A percentile compares a stretch with the other conserved stretches of the same genome.
These are phyloP conservation scores for Pseudotulostoma volvatum DNA, from an alignment of 495 filamentous ascomycete genomes.

Conservation along the genomic window DNA sequence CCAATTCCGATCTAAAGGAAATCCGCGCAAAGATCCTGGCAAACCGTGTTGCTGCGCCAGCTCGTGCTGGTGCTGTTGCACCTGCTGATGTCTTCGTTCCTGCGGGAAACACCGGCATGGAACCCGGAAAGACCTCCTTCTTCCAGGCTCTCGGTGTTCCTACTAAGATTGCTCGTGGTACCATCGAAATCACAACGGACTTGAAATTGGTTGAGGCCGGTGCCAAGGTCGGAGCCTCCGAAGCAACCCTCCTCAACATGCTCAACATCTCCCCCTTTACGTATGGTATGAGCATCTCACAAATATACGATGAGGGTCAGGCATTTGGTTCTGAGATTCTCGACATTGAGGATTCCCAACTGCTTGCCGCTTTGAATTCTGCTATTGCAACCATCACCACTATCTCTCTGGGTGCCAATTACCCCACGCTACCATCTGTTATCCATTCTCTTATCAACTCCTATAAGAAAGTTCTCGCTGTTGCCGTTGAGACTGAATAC, in stretches of 20 bases:
- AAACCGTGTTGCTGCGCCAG: slow-evolving; percentile 95
- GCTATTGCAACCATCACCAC: slow-evolving; percentile 77
- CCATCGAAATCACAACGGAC: slow-evolving; percentile 98
- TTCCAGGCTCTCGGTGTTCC: slow-evolving; percentile 99
- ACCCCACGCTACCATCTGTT: slow-evolving; percentile 91
- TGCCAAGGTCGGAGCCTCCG: slow-evolving; percentile 90
- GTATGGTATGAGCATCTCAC: slow-evolving; percentile 89
- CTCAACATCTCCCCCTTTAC: slow-evolving; percentile 99
- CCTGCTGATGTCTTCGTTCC: slow-evolving; percentile 82
- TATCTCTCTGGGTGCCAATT: slow-evolving; percentile 80
- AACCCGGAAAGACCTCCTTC: slow-evolving; percentile 99
- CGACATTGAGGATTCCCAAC: slow-evolving; percentile 84
- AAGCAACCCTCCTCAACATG: slow-evolving; percentile 97
- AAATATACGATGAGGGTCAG: slow-evolving; percentile 95
- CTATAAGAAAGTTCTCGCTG: slow-evolving; percentile 92
- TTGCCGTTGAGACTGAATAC: slow-evolving; percentile 81
- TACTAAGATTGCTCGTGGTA: slow-evolving; percentile 99
- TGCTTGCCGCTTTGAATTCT: slow-evolving; percentile 64
- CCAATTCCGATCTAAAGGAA: slow-evolving; percentile 83
- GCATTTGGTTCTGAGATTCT: slow-evolving; percentile 68
- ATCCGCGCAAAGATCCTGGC: slow-evolving; percentile 84
- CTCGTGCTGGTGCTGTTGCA: slow-evolving; percentile 89
- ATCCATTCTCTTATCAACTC: slow-evolving; percentile 87
- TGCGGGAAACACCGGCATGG: slow-evolving; percentile 99
- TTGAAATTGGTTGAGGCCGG: slow-evolving; percentile 93